These are phyloP conservation scores for Coemansia sp. DNA, from an alignment of 192 early-diverging fungal genomes.

Conservation along the genomic window DNA sequence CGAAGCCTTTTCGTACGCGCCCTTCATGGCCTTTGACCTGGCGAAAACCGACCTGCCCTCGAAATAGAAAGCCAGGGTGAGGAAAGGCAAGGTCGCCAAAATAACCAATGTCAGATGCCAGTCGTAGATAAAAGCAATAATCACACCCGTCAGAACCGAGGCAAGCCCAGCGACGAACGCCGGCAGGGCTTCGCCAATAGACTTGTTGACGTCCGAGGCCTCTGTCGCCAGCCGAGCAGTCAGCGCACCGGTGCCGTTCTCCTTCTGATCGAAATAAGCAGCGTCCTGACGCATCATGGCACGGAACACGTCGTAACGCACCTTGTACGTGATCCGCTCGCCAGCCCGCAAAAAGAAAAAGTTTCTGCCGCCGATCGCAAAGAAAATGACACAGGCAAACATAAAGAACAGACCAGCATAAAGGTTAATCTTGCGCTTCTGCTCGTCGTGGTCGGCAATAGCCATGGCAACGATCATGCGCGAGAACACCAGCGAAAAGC, in stretches of 20 bases:
- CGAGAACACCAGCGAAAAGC: conserved; percentile 74
- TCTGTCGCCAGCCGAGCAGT: conserved; percentile 83
- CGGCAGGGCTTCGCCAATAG: conserved; percentile 47
- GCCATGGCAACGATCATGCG: conserved; percentile 42
- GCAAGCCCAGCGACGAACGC: conserved; percentile 28
- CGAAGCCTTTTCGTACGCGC: conserved; percentile 75
- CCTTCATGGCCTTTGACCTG: conserved; percentile 62
- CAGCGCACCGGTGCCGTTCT: conserved; percentile 76
- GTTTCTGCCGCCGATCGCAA: conserved; percentile 58
- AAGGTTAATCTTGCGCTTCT: conserved; percentile 48
- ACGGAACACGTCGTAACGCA: conserved; percentile 68
- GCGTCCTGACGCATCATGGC: conserved; percentile 86
- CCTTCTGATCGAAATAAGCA: conserved; percentile 81
- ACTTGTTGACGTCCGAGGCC: conserved; percentile 65
- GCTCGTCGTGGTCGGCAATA: conserved; percentile 23
- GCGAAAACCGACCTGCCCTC: conserved; percentile 47
- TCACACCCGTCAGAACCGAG: conserved; percentile 47
- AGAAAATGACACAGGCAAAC: conserved; percentile 64
- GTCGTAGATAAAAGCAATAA: conserved; percentile 70
- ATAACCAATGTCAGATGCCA: conserved; percentile 87
- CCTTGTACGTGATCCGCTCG: conserved; percentile 69
- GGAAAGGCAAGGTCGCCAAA: conserved; percentile 63
- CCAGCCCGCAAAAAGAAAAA: conserved; percentile 66
- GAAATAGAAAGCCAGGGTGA: conserved; percentile 43
- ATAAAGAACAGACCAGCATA: conserved; percentile 64